Percentiles rank a stretch among this genome's conserved stretches.
Evolutionary conservation across 306 rosid genomes (phyloP).

Genomic region (Delonix regia): DNA sequence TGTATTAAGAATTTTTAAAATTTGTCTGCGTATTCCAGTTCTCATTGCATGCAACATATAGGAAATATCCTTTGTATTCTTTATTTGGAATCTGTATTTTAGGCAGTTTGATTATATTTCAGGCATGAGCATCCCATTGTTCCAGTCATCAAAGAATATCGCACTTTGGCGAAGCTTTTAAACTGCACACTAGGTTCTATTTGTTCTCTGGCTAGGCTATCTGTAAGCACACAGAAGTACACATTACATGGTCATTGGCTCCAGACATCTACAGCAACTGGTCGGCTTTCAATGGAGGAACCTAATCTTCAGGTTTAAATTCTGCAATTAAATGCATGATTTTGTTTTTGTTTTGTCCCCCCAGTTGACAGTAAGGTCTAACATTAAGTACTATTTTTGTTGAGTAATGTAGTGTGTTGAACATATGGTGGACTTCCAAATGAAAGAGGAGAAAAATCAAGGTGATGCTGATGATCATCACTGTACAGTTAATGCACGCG

Average conservation of each 20-base stretch:
- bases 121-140: conserved; percentile 94
- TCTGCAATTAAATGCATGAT: conserved; percentile 27
- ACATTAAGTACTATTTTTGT: conserved; percentile 31
- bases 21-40: not conserved
- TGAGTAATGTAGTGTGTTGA: conserved; percentile 80
- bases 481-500: conserved; percentile 84
- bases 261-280: conserved; percentile 96
- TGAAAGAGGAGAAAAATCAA: conserved; percentile 55
- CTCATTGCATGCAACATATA: conserved; percentile 4
- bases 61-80: conserved; percentile 3
- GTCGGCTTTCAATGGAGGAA: conserved; percentile 98
- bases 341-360: conserved; percentile 14
- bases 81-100: conserved; percentile 11
- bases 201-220: conserved; percentile 80
- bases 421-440: conserved; percentile 75
- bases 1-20: not conserved
- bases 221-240: conserved; percentile 74
- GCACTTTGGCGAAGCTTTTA: conserved; percentile 87
- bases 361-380: not conserved
- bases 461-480: conserved; percentile 47
- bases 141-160: conserved; percentile 92
- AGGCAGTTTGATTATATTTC: conserved; percentile 47
- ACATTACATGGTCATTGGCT: conserved; percentile 97
- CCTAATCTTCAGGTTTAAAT: conserved; percentile 93
- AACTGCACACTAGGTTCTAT: conserved; percentile 92